These are phyloP conservation scores for Leccinellum rugosiceps DNA, from an alignment of 768 basidiomycete species.

Conservation along the genomic window DNA sequence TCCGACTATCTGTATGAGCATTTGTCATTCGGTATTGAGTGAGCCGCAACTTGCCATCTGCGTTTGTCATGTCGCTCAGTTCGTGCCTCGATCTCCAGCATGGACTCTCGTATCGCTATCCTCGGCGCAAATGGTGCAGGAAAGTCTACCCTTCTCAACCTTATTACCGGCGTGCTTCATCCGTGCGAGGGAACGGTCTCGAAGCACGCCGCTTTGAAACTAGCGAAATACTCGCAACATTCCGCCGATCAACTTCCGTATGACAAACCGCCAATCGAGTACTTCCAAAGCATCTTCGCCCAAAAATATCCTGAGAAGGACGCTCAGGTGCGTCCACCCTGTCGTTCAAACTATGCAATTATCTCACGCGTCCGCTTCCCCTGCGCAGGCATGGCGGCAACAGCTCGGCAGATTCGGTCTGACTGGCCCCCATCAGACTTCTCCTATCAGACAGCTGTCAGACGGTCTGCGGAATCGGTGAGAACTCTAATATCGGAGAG, in stretches of 20 bases:
- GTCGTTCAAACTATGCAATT: conserved; percentile 5
- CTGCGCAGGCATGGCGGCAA: conserved; percentile 79
- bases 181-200: conserved; percentile 84
- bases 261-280: conserved; percentile 85
- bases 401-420: conserved; percentile 97
- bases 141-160: conserved; percentile 87
- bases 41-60: conserved; percentile 28
- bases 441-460: conserved; percentile 90
- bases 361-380: conserved; percentile 8
- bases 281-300: conserved; percentile 79
- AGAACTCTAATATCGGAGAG: conserved; percentile 20
- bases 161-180: conserved; percentile 80
- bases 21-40: conserved; percentile 98
- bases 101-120: conserved; percentile 94
- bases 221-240: conserved; percentile 99
- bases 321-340: conserved; percentile 42
- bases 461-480: conserved; percentile 96
- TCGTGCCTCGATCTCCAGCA: conserved; percentile 42
- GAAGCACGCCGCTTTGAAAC: conserved; percentile 86
- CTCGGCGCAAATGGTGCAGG: conserved; percentile 96
- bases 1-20: conserved; percentile 84
- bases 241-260: conserved; percentile 98
- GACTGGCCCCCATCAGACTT: conserved; percentile 89
- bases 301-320: conserved; percentile 95
- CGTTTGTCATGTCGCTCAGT: conserved; percentile 5